Conservation (phyloP, 345 rosid genomes). For the Rhizophora apiculata region DNA sequence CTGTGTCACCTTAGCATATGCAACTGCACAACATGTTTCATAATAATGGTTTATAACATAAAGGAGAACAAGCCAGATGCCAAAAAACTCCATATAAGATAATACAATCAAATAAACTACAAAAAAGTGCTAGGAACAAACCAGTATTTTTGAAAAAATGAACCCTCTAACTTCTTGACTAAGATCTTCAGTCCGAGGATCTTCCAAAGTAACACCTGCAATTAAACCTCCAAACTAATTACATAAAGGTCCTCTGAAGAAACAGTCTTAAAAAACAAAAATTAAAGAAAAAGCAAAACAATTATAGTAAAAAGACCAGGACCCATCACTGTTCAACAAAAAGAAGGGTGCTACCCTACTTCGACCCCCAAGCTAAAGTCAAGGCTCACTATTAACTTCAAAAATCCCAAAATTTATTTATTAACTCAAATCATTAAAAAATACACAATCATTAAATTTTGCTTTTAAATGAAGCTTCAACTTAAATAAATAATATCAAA, state of each 20-base stretch:
- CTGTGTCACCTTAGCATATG: too few species aligned
- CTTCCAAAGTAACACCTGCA: conserved; percentile 95
- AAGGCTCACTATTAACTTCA: too few species aligned
- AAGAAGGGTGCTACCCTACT: too few species aligned
- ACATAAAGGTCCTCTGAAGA: not conserved
- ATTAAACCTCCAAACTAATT: conserved; percentile 26
- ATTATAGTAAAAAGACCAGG: not conserved
- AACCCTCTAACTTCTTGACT: conserved; percentile 99
- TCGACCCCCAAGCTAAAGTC: too few species aligned
- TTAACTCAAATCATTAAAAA: too few species aligned
- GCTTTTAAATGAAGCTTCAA: too few species aligned
- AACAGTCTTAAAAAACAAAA: not conserved
- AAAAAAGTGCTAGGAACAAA: conserved; percentile 30
- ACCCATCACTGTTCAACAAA: too few species aligned
- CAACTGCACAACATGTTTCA: not conserved
- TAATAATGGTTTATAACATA: not conserved
- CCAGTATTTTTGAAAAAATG: conserved; percentile 93
- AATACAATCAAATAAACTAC: not conserved
- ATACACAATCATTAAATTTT: too few species aligned
- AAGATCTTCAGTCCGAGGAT: conserved; percentile 97
- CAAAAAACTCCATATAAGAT: not conserved
- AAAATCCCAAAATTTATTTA: too few species aligned
- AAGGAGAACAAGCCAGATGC: not conserved
- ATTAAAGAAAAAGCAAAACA: not conserved
- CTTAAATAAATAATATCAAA: too few species aligned